Conservation (phyloP, 2,329 filamentous ascomycete species). For the Drechmeria coniospora region DNA sequence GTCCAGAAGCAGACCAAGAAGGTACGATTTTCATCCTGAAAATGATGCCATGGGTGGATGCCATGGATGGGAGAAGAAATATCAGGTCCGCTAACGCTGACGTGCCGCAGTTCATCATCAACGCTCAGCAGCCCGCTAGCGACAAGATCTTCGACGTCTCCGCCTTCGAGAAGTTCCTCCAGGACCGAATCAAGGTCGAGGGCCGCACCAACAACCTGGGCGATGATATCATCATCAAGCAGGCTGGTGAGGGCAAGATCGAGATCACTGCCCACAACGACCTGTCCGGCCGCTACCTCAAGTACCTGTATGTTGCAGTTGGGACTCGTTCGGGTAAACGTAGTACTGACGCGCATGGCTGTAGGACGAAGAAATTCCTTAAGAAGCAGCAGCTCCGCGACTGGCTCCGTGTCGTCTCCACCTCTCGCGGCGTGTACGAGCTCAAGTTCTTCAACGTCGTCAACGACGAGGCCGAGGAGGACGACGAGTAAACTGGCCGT, state of each 20-base stretch:
- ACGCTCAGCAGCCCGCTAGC: constrained; percentile 91
- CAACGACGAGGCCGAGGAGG: constrained; percentile 93
- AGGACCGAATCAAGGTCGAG: constrained; percentile 99
- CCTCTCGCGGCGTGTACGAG: constrained; percentile 96
- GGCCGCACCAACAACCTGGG: constrained; percentile 97
- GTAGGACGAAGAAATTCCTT: constrained; percentile 99
- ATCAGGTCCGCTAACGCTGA: constrained; percentile 5
- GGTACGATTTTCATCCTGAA: too few relatives aligned
- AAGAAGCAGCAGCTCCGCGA: constrained; percentile 99
- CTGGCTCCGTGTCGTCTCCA: constrained; percentile 98
- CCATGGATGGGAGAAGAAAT: constrained; percentile 1
- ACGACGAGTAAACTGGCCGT: constrained; percentile 69
- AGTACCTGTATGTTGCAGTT: constrained; percentile 75
- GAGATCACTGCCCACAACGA: constrained; percentile 96
- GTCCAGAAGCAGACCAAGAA: constrained; percentile 77
- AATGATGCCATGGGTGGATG: constrained; percentile 6
- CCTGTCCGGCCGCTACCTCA: constrained; percentile 97
- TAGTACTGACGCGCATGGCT: not conserved
- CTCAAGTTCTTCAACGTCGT: constrained; percentile 99
- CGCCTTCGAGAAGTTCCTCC: constrained; percentile 99
- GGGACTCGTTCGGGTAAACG: not conserved
- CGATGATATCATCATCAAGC: constrained; percentile 77
- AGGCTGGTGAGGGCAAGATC: constrained; percentile 91
- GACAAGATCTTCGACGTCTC: constrained; percentile 99
- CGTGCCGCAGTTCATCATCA: constrained; percentile 76